phyloP scores from a whole-genome alignment of 768 basidiomycete genomes.

The Neoboletus brunneissimus region DNA sequence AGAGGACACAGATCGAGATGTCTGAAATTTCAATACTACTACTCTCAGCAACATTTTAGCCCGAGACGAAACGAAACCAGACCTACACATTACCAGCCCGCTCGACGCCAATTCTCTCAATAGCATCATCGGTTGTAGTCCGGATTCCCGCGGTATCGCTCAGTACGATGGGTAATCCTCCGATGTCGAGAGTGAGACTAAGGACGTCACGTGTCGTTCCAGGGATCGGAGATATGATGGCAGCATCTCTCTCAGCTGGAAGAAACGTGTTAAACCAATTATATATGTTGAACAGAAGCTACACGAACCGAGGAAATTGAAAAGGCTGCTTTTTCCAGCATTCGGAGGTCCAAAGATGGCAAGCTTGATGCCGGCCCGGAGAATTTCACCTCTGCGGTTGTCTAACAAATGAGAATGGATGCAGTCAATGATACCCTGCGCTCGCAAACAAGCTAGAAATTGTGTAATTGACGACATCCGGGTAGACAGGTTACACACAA shows the following conservation, averaged over 20 bases:
- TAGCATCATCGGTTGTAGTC: conserved; percentile 55
- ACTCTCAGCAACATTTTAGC: background rate
- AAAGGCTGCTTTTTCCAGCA: conserved; percentile 87
- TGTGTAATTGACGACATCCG: background rate
- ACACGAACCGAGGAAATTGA: conserved; percentile 74
- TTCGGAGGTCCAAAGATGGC: conserved; percentile 93
- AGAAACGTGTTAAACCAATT: background rate
- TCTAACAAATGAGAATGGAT: conserved; percentile 65
- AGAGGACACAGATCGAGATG: conserved; percentile 76
- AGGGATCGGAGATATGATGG: conserved; percentile 84
- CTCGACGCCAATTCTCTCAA: conserved; percentile 81
- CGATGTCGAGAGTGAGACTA: conserved; percentile 84
- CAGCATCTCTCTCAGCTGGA: conserved; percentile 79
- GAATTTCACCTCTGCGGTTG: conserved; percentile 75
- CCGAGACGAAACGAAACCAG: background rate
- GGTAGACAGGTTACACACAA: background rate
- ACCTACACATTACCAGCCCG: conserved; percentile 68
- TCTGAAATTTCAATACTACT: conserved; percentile 65
- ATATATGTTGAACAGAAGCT: background rate
- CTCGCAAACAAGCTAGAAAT: conserved; percentile 51
- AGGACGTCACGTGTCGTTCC: conserved; percentile 90
- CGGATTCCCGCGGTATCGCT: conserved; percentile 87
- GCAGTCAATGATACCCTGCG: conserved; percentile 42
- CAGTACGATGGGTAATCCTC: conserved; percentile 75
- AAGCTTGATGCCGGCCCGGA: conserved; percentile 76